These are phyloP conservation scores for Chalciporus chontae DNA, from an alignment of 768 basidiomycete genomes.

Conservation along the genomic window DNA sequence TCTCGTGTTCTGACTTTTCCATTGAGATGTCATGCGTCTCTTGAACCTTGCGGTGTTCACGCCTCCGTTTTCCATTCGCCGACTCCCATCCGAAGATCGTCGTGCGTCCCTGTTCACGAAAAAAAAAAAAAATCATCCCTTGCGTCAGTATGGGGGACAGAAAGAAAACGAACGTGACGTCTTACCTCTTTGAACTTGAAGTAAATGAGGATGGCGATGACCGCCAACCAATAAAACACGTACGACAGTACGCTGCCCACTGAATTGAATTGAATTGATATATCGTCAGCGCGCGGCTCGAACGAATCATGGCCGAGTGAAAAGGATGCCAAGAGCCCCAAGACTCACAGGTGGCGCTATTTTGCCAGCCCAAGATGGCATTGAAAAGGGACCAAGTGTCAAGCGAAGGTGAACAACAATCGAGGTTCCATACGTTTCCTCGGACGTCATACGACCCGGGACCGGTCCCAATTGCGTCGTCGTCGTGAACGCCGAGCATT, in stretches of 20 bases:
- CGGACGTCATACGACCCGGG: constrained; percentile 81
- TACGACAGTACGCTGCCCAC: constrained; percentile 83
- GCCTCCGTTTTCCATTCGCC: constrained; percentile 39
- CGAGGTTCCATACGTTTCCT: constrained; percentile 85
- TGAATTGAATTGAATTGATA: constrained; percentile 15
- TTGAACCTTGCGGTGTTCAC: constrained; percentile 23
- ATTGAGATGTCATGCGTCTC: not conserved
- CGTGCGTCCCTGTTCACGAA: constrained; percentile 52
- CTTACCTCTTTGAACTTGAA: constrained; percentile 63
- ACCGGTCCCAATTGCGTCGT: constrained; percentile 65
- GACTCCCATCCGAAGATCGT: constrained; percentile 57
- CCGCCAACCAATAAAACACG: constrained; percentile 89
- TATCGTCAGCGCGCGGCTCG: not conserved
- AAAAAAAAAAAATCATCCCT: no score
- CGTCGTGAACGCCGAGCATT: constrained; percentile 70
- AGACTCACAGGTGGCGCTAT: constrained; percentile 64
- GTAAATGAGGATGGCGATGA: constrained; percentile 60
- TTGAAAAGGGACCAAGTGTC: constrained; percentile 80
- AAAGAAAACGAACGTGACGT: not conserved
- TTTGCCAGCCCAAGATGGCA: constrained; percentile 86
- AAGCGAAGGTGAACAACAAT: constrained; percentile 66
- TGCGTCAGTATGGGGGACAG: not conserved
- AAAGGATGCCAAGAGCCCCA: no score
- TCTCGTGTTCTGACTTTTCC: not conserved
- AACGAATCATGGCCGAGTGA: no score